These are phyloP conservation scores for Mycena capillaripes DNA, from an alignment of 768 basidiomycete species.

Conservation along the genomic window DNA sequence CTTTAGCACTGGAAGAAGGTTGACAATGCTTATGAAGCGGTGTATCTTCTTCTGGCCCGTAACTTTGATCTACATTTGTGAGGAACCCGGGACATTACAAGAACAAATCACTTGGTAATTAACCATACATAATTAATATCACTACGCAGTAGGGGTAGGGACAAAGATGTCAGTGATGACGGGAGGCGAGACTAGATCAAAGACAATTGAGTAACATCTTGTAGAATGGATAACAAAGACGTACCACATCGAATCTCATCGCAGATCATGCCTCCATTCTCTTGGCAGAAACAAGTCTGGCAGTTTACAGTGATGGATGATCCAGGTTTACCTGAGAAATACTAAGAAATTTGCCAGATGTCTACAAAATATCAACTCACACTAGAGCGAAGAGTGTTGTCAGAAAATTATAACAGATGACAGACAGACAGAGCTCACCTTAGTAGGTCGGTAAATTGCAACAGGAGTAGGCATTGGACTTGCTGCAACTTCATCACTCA, in stretches of 20 bases:
- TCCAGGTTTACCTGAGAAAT: conserved; percentile 8
- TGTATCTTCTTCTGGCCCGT: not conserved
- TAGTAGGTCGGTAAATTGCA: not conserved
- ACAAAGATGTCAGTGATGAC: conserved; percentile 1
- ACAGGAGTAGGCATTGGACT: conserved; percentile 9
- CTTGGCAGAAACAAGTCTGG: conserved; percentile 13
- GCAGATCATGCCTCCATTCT: conserved; percentile 14
- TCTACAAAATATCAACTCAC: conserved; percentile 13
- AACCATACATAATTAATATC: conserved; percentile 6
- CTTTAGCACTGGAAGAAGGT: no score
- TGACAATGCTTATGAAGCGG: conserved; percentile 1
- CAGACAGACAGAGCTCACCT: conserved; percentile 15
- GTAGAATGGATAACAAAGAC: conserved; percentile 6
- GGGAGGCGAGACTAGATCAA: not conserved
- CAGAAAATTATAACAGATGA: conserved; percentile 5
- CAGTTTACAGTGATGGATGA: conserved; percentile 4
- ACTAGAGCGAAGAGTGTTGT: conserved; percentile 6
- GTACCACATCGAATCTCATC: conserved; percentile 8
- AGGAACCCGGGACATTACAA: not conserved
- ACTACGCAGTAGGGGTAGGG: conserved; percentile 9
- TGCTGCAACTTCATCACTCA: conserved; percentile 8
- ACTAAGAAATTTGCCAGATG: conserved; percentile 7
- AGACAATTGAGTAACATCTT: conserved; percentile 12
- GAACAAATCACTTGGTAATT: not conserved
- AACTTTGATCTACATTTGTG: not conserved